Evolutionary conservation across 768 basidiomycete genomes (phyloP).

Genomic region (Mycena amicta): DNA sequence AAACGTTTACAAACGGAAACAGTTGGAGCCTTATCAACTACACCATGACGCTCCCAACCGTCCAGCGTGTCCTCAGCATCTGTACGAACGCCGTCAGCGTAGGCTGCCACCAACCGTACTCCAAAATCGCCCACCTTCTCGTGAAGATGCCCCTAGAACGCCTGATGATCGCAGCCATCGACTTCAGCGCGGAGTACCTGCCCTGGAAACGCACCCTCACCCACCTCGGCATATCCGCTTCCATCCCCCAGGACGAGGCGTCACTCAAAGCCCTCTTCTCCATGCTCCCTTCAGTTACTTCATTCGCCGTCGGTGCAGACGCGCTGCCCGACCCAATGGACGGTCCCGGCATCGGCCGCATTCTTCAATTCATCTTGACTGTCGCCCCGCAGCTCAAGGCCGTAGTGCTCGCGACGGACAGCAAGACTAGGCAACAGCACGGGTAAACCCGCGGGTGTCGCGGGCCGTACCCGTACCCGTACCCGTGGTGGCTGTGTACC

Average conservation of each 20-base stretch:
- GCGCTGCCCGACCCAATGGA: slow-evolving; percentile 3
- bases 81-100: slow-evolving; percentile 42
- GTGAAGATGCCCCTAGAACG: slow-evolving; percentile 8
- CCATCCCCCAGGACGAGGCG: not conserved
- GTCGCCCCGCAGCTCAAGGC: not conserved
- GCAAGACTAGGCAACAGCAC: no score
- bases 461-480: no score
- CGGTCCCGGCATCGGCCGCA: slow-evolving; percentile 1
- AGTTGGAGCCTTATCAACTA: no score
- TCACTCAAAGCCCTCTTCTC: not conserved
- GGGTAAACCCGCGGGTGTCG: no score
- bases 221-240: slow-evolving; percentile 5
- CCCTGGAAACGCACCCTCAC: slow-evolving; percentile 14
- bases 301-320: slow-evolving; percentile 14
- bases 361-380: not conserved
- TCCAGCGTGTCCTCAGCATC: slow-evolving; percentile 31
- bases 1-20: no score
- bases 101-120: slow-evolving; percentile 18
- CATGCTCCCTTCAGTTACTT: slow-evolving; percentile 3
- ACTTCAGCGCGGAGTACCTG: not conserved
- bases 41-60: slow-evolving; percentile 23
- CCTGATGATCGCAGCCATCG: slow-evolving; percentile 3
- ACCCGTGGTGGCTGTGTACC: no score
- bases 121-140: slow-evolving; percentile 7
- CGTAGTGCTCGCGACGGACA: slow-evolving; percentile 6